phyloP scores from a whole-genome alignment of 192 early-diverging fungal genomes.

The Backusella sp. region DNA sequence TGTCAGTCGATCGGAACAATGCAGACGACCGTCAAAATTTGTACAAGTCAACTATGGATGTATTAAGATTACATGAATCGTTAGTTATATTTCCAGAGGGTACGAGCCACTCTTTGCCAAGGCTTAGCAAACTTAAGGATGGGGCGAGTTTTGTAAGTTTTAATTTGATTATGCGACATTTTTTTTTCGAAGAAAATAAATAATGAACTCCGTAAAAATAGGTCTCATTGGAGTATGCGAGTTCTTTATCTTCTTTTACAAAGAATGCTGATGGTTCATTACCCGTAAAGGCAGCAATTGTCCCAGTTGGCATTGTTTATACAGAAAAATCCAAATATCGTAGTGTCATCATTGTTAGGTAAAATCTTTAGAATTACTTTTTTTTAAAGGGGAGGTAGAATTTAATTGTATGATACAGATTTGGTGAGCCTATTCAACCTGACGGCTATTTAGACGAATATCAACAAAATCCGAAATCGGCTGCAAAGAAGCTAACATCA shows the following conservation, averaged over 20 bases:
- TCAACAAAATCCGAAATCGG: slow-evolving; percentile 25
- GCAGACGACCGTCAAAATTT: slow-evolving; percentile 12
- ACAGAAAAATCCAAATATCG: slow-evolving; percentile 48
- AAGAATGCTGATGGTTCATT: slow-evolving; percentile 16
- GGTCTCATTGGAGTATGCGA: slow-evolving; percentile 47
- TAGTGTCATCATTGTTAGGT: slow-evolving; percentile 41
- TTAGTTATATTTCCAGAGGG: slow-evolving; percentile 52
- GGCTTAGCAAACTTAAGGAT: slow-evolving; percentile 41
- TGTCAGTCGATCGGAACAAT: slow-evolving; percentile 53
- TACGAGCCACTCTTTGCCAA: slow-evolving; percentile 38
- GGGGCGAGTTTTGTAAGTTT: slow-evolving; percentile 44
- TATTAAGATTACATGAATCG: slow-evolving; percentile 38
- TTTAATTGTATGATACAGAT: slow-evolving; percentile 17
- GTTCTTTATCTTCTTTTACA: slow-evolving; percentile 17
- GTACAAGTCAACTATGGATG: slow-evolving; percentile 43
- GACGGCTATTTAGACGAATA: slow-evolving; percentile 35
- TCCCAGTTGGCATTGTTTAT: slow-evolving; percentile 47
- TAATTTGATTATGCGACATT: background rate
- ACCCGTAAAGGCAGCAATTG: slow-evolving; percentile 22
- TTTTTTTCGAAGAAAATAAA: background rate
- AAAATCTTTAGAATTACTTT: background rate
- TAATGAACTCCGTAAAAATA: slow-evolving; percentile 29
- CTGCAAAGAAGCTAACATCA: slow-evolving; percentile 40
- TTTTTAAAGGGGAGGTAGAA: background rate
- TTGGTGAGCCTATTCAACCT: slow-evolving; percentile 40